A percentile compares a stretch with the other conserved stretches of the same genome.
phyloP scores from a whole-genome alignment of 2,329 filamentous ascomycete genomes.

The Herpotrichia juniperi region DNA sequence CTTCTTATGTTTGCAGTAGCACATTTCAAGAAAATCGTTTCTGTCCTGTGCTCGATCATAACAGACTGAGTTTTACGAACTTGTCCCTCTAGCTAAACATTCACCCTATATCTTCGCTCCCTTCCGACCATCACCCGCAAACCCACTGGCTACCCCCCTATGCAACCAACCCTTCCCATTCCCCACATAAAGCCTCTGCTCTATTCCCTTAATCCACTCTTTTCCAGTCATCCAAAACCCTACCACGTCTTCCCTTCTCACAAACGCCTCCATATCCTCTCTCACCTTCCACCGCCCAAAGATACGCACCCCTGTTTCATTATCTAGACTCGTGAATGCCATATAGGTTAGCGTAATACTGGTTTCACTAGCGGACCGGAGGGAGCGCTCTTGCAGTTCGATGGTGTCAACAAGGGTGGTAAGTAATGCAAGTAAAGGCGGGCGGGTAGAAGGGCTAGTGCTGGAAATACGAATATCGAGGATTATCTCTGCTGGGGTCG shows the following conservation, averaged over 20 bases:
- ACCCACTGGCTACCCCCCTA: constrained; percentile 17
- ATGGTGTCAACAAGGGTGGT: constrained; percentile 20
- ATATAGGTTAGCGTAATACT: constrained; percentile 32
- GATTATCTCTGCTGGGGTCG: constrained; percentile 33
- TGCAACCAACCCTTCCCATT: constrained; percentile 45
- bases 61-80: too few relatives aligned
- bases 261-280: constrained; percentile 30
- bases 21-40: too few relatives aligned
- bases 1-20: too few relatives aligned
- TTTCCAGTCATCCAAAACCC: constrained; percentile 37
- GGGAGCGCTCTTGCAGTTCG: constrained; percentile 9
- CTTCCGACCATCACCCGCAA: constrained; percentile 9
- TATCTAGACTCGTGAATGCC: constrained; percentile 34
- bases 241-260: constrained; percentile 26
- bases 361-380: not conserved
- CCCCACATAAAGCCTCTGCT: constrained; percentile 36
- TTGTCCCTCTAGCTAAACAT: too few relatives aligned
- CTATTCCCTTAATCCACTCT: constrained; percentile 31
- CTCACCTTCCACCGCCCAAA: constrained; percentile 32
- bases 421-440: constrained; percentile 6
- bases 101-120: too few relatives aligned
- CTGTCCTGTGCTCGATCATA: too few relatives aligned
- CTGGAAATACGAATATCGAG: constrained; percentile 34
- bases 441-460: constrained; percentile 10
- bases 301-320: constrained; percentile 33